Base-by-base conservation (phyloP, 2,329 filamentous ascomycete genomes). In the Sclerotinia nivalis region DNA sequence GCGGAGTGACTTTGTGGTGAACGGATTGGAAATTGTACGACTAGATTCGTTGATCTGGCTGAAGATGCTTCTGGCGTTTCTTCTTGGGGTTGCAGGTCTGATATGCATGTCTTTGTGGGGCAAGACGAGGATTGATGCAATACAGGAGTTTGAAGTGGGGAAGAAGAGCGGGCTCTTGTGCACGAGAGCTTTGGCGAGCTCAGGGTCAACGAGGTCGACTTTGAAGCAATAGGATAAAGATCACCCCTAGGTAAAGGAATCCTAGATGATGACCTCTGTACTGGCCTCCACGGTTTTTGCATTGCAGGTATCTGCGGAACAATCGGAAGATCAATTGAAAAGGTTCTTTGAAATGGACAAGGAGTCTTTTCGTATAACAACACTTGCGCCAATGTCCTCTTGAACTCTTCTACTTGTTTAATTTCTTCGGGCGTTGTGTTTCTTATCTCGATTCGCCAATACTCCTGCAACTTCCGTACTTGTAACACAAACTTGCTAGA, bases 391-490 rank as follows among this genome's bases (percentile, higher is more conserved):
- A 97, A 81, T 12, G 93, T 89, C 15, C 83, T 82, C 76, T 92
- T 92, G 73, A 97, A 83, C 49, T 89, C 84, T 68, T 87, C 84
- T 6, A 92, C 88, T 73, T 87, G 86, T 56, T 83, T 81, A 73
- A 86, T 83, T 72, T 95, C 90, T 31, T 90, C 87, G 2, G 86
- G 82, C 0, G 87, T 87, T 49, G 84, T 84, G 22, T 88, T 85
- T 0, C 93, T 92, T 8, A 97, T 82, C 77, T 97, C 94, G 76
- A 97, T 96, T 73, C 94, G 89, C 86, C 96, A 97, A 79, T 96
- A 97, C 43, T 69, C 66, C 56, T 91, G 90, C 43, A 94, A 90
- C 58, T 90, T 88, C 31, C 93, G 86, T 73, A 96, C 93, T 73
- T 94, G 91, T 71, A 97, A 82, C n/a, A 97, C 91, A 75, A 97